Conservation (phyloP, 2,329 filamentous ascomycete genomes). For the Sporothrix sp. region DNA sequence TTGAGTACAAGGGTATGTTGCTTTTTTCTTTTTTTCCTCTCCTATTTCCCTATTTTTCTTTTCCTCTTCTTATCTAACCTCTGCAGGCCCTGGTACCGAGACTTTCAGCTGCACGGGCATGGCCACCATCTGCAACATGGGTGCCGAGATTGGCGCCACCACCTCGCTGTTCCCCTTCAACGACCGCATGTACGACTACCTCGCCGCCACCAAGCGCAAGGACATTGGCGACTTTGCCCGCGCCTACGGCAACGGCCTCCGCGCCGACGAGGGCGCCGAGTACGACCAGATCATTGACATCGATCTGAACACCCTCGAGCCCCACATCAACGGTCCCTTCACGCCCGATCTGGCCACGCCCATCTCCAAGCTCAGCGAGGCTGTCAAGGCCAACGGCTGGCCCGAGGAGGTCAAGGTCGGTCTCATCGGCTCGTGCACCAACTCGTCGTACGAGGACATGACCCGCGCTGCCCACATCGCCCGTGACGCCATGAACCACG, state of each 20-base stretch:
- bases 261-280: conserved; percentile 79
- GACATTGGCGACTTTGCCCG: conserved; percentile 87
- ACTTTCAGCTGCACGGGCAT: conserved; percentile 74
- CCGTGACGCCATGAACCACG: conserved; percentile 81
- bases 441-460: conserved; percentile 83
- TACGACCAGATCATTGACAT: conserved; percentile 96
- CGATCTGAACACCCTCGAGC: conserved; percentile 89
- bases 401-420: conserved; percentile 94
- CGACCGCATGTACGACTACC: conserved; percentile 95
- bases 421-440: conserved; percentile 97
- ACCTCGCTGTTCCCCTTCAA: conserved; percentile 97
- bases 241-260: conserved; percentile 73
- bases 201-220: conserved; percentile 79
- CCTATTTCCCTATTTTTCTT: background rate
- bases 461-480: conserved; percentile 85
- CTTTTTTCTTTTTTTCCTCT: background rate
- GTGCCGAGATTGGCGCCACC: conserved; percentile 68
- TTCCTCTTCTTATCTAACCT: conserved; percentile 1
- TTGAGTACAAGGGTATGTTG: conserved; percentile 54
- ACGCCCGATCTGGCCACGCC: conserved; percentile 96
- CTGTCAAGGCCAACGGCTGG: conserved; percentile 91
- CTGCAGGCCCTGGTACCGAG: conserved; percentile 53
- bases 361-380: conserved; percentile 93
- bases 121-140: conserved; percentile 70
- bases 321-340: conserved; percentile 97